Evolutionary conservation across 148 eudicot genomes (phyloP), one percentile per base, ranked within the genome.

Genomic region (Nepenthes gracilis): DNA sequence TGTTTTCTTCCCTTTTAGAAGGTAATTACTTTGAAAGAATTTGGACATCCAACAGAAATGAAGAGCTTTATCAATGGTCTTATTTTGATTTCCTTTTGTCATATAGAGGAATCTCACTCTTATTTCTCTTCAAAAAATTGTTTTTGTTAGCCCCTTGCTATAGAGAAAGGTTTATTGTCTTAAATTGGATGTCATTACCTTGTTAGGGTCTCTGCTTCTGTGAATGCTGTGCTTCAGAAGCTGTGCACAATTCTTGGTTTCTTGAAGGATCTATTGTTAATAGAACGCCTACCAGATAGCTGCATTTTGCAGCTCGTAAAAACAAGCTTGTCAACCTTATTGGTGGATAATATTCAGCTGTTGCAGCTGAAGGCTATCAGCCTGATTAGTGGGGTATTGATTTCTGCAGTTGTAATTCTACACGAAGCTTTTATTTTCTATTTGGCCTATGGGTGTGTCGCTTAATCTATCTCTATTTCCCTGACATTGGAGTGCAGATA

Each of bases 301-400:
- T 93, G 96, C 74, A 86, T 93, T 73, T 64, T 93, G 63, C 99
- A 93, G 73, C 80, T 93, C 35, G 74, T 88, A 48, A 86, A 82
- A 77, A 88, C 92, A 64, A 72, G 95, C 74, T 80, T 93, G 75
- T 72, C 96, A 59, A 88, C 95, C 33, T 76, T 93, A 53, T 72
- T 80, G 76, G 99, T 93, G 71, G 99, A 93, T 58, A 93, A 88
- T 67, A 78, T 93, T 62, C 96, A 93, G 74, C 88, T 93, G 66
- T 82, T 93, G 87, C 99, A 93, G 77, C 67, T 93, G 68, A 88
- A 93, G 78, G 82, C 99, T 56, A 80, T 93, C 66, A 72, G 84
- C 75, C 71, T 93, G 67, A 86, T 89, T 62, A 76, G 89, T 57
- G 95, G 85, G 99, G 99, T 93, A 86, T 56, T 63, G 66, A 58